Evolutionary conservation across 2,329 filamentous ascomycete species (phyloP).

Genomic region (Trichoderma hamatum): DNA sequence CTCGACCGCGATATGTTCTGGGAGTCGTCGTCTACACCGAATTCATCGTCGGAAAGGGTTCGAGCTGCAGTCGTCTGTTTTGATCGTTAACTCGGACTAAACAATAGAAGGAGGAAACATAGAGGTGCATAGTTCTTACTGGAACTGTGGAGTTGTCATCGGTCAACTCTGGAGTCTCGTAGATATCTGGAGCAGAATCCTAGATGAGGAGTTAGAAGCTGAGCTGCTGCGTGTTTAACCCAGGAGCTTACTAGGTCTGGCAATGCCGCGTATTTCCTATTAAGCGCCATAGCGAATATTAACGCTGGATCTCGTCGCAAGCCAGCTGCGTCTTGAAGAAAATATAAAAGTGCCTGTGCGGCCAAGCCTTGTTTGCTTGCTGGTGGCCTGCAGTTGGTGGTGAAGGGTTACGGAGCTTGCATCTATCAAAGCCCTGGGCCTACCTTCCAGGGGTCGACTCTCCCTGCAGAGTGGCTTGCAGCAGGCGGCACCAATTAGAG

Average conservation of each 20-base stretch:
- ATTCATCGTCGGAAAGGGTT: constrained; percentile 64
- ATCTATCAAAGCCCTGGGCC: background rate
- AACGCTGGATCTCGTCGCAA: background rate
- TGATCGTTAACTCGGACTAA: constrained; percentile 33
- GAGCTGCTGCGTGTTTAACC: constrained; percentile 17
- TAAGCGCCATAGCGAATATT: constrained; percentile 66
- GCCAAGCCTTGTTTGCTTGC: background rate
- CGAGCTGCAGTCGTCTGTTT: constrained; percentile 57
- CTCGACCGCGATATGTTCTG: constrained; percentile 75
- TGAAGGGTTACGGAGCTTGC: background rate
- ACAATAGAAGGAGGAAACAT: background rate
- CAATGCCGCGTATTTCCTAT: constrained; percentile 79
- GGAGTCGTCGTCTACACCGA: constrained; percentile 64
- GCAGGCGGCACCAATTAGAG: background rate
- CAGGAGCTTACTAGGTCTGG: constrained; percentile 68
- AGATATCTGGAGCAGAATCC: constrained; percentile 93
- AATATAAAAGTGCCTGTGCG: background rate
- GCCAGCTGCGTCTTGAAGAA: background rate
- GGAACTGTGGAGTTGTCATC: constrained; percentile 86
- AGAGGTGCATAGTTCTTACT: constrained; percentile 52
- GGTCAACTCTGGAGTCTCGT: constrained; percentile 91
- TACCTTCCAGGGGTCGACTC: constrained; percentile 13
- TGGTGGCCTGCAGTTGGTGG: background rate
- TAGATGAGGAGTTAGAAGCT: constrained; percentile 44
- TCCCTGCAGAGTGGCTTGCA: constrained; percentile 13